Percentiles rank a stretch among this genome's conserved stretches.
phyloP scores from a whole-genome alignment of 768 basidiomycete species.

The Termitomyces sp. region DNA sequence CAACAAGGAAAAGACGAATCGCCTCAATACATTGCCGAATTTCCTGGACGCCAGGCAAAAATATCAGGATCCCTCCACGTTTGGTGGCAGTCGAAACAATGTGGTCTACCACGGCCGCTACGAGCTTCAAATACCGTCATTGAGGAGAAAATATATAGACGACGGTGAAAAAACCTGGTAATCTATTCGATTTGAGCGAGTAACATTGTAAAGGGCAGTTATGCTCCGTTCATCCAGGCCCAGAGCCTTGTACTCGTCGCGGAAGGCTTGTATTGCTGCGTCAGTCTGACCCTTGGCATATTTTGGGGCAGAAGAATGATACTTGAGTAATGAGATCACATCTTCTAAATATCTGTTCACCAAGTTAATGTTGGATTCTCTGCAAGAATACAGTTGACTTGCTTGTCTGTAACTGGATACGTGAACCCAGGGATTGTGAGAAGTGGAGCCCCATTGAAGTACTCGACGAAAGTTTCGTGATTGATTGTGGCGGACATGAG shows the following conservation, averaged over 20 bases:
- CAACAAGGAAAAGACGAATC: slow-evolving; percentile 33
- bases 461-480: slow-evolving; percentile 76
- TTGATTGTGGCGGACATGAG: slow-evolving; percentile 97
- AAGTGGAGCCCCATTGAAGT: slow-evolving; percentile 79
- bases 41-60: slow-evolving; percentile 88
- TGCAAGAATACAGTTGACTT: slow-evolving; percentile 17
- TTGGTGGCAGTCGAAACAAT: slow-evolving; percentile 48
- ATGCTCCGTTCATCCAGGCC: slow-evolving; percentile 52
- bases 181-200: slow-evolving; percentile 64
- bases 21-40: slow-evolving; percentile 74
- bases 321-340: slow-evolving; percentile 53
- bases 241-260: slow-evolving; percentile 43
- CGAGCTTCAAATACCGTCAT: slow-evolving; percentile 39
- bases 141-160: not conserved
- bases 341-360: slow-evolving; percentile 76
- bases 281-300: slow-evolving; percentile 35
- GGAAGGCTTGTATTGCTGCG: slow-evolving; percentile 42
- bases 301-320: slow-evolving; percentile 39
- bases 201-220: slow-evolving; percentile 56
- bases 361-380: not conserved
- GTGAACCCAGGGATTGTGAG: slow-evolving; percentile 82
- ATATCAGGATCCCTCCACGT: slow-evolving; percentile 75
- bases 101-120: slow-evolving; percentile 61
- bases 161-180: slow-evolving; percentile 46
- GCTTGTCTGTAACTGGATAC: slow-evolving; percentile 76